phyloP scores from a whole-genome alignment of 768 basidiomycete genomes.

The Tricholoma bakamatsutake region DNA sequence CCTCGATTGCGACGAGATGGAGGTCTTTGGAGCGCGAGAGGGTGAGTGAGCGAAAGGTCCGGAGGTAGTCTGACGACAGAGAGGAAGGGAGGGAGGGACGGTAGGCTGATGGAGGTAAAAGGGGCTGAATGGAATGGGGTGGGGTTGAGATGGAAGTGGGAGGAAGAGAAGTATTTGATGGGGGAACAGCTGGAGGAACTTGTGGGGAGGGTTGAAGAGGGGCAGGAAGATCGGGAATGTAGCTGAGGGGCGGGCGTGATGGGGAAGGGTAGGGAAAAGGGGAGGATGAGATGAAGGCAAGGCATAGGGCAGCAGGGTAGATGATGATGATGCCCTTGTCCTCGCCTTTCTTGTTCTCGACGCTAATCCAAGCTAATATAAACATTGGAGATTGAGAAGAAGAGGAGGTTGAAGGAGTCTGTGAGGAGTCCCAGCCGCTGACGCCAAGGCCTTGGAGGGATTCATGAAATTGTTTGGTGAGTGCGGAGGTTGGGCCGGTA shows the following conservation, averaged over 20 bases:
- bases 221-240: constrained; percentile 59
- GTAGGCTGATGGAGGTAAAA: neutral
- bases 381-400: constrained; percentile 15
- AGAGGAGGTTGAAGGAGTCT: neutral
- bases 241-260: constrained; percentile 38
- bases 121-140: neutral
- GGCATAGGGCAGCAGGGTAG: constrained; percentile 62
- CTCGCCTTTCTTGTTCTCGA: constrained; percentile 75
- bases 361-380: constrained; percentile 67
- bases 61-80: constrained; percentile 24
- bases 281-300: constrained; percentile 34
- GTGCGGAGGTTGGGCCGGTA: constrained; percentile 55
- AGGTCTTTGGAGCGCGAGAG: constrained; percentile 46
- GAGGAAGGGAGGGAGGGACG: constrained; percentile 24
- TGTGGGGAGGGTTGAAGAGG: constrained; percentile 53
- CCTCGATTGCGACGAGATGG: constrained; percentile 49
- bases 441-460: constrained; percentile 60
- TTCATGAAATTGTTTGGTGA: constrained; percentile 57
- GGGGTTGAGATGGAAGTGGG: constrained; percentile 1
- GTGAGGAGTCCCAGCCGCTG: constrained; percentile 40
- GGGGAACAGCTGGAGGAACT: constrained; percentile 29
- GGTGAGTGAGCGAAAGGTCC: constrained; percentile 46
- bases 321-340: constrained; percentile 73
- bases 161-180: constrained; percentile 7
- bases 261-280: constrained; percentile 26